Evolutionary conservation across 192 early-diverging fungal genomes (phyloP).

Genomic region (Pilaira anomala): DNA sequence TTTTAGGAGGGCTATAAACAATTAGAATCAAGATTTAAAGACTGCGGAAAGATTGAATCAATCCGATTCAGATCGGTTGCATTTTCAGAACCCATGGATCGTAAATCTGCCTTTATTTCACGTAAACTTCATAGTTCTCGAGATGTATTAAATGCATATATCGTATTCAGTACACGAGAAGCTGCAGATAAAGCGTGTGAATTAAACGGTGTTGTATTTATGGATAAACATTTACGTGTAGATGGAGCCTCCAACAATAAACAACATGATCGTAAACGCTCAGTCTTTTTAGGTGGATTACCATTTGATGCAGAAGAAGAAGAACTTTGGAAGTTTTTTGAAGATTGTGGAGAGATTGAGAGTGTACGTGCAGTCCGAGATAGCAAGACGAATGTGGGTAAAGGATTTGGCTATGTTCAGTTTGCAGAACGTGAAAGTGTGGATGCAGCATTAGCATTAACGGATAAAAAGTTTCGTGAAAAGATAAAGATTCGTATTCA

Average conservation of each 20-base stretch:
- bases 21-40: slow-evolving; percentile 63
- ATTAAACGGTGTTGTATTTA: slow-evolving; percentile 79
- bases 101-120: slow-evolving; percentile 80
- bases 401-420: slow-evolving; percentile 93
- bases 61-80: slow-evolving; percentile 88
- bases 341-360: slow-evolving; percentile 65
- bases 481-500: slow-evolving; percentile 59
- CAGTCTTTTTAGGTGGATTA: slow-evolving; percentile 72
- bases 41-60: slow-evolving; percentile 74
- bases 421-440: slow-evolving; percentile 77
- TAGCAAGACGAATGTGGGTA: slow-evolving; percentile 79
- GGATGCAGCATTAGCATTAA: slow-evolving; percentile 70
- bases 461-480: slow-evolving; percentile 65
- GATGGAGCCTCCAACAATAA: slow-evolving; percentile 53
- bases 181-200: slow-evolving; percentile 50
- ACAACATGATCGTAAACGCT: slow-evolving; percentile 71
- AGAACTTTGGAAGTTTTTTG: slow-evolving; percentile 68
- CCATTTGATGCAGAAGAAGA: slow-evolving; percentile 73
- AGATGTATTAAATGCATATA: slow-evolving; percentile 85
- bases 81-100: slow-evolving; percentile 64
- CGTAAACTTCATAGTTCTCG: slow-evolving; percentile 83
- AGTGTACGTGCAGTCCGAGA: slow-evolving; percentile 87
- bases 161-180: slow-evolving; percentile 66
- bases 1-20: slow-evolving; percentile 59
- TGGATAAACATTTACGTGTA: slow-evolving; percentile 86